Conservation (phyloP, 2,329 filamentous ascomycete species). For the Aureobasidium sp. region DNA sequence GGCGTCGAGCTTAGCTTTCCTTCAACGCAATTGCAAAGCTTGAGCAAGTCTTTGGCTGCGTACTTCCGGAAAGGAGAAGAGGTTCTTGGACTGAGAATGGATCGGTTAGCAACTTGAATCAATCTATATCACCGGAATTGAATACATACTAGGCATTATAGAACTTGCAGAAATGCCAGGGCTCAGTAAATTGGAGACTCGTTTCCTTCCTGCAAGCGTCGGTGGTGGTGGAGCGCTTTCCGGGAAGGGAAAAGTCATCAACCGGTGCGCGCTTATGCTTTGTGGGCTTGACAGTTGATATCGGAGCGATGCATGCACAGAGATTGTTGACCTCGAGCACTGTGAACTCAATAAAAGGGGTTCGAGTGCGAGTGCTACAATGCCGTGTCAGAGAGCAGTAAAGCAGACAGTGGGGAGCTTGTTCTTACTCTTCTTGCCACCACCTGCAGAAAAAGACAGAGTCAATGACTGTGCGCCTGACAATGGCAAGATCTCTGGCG, state of each 20-base stretch:
- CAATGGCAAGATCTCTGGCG: background rate
- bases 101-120: too few species aligned
- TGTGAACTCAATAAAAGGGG: background rate
- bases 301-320: background rate
- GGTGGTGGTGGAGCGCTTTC: background rate
- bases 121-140: too few species aligned
- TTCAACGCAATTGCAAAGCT: background rate
- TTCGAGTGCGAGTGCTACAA: background rate
- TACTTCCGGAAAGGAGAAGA: background rate
- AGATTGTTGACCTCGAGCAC: background rate
- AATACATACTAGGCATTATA: background rate
- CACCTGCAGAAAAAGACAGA: background rate
- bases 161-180: background rate
- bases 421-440: conserved; percentile 4
- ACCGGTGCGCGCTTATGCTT: background rate
- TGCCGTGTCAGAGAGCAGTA: background rate
- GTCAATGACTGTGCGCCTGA: background rate
- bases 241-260: too few species aligned
- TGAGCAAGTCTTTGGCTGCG: background rate
- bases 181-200: background rate
- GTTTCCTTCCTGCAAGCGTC: background rate
- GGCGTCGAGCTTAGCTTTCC: too few species aligned
- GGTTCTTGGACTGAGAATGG: background rate
- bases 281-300: background rate
- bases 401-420: too few species aligned